Evolutionary conservation across 2,329 filamentous ascomycete genomes (phyloP), one percentile per base, ranked within the genome.

Genomic region (Fusarium brachygibbosum): DNA sequence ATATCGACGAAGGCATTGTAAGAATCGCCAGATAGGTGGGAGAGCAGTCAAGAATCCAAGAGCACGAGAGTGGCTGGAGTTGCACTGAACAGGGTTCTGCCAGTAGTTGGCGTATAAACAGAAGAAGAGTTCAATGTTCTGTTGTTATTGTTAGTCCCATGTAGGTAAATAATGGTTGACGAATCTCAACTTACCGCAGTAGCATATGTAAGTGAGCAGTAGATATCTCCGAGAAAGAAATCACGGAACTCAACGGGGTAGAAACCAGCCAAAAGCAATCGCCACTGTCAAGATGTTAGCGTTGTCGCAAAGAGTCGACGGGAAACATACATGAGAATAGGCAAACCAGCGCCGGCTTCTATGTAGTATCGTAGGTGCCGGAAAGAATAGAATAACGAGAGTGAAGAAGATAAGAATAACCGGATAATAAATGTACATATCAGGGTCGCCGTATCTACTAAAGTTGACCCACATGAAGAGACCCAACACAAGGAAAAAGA

Each of bases 221-320:
- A 97, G 85, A 98, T 98, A 77, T 99, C 96, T 53, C 96, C 96
- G 0, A 98, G 86, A 79, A 98, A 98, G 81, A 99, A 98, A 79
- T 99, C 96, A 60, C 94, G 89, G 78, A 98, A 99, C 77, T 98
- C 95, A 50, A 99, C 96, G 2, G 93, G 93, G 75, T 97, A 98
- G 21, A 97, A 78, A 6, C 94, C 94, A 16, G 95, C 93, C 49
- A 95, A 86, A 54, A 97, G 82, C 19, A 98, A 84, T 64, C 96
- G 92, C 87, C 92, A 97, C 91, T 96, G 7, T 21, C 1, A 21
- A 2, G 17, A 45, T n/a, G 56, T 76, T 31, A 75, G 68, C 19
- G 25, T 11, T n/a, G 10, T 28, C 19, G 5, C 34, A 1, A 2
- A 13, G 5, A 2, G 16, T 5, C 8, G 2, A n/a, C 3, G 6